Evolutionary conservation across 805 yeast species (phyloP), one percentile per base, ranked within the genome.

Genomic region (Phaffomyces antillensis): DNA sequence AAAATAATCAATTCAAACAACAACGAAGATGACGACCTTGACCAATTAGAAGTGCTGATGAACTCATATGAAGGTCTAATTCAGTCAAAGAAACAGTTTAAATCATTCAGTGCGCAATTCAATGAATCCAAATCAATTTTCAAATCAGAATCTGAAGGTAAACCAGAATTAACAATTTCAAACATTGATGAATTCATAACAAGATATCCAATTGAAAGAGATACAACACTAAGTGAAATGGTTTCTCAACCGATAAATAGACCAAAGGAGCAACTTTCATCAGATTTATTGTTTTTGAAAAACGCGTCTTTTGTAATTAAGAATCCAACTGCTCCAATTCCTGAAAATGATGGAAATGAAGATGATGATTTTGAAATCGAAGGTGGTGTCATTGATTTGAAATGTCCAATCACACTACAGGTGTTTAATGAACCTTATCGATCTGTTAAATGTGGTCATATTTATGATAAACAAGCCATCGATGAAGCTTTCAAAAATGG

Each of bases 341-440:
- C 87, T 0, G 70, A 47, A 2, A 62, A 56, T 12, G 79, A 70
- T 16, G 81, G 75, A 31, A 86, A 81, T 17, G 79, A 70, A 13
- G 81, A 76, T 34, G 86, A 81, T 20, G 91, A 82, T 20, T 39
- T 85, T 30, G 76, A 72, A 36, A 73, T 85, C 7, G 78, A 76
- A 10, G 95, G 93, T 45, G 93, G 93, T 34, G 75, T 65, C 33
- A 66, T 86, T n/a, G 78, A 81, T 39, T 58, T 86, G 46, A 72
- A 68, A 24, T 88, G 90, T 58, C 91, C 91, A 0, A 67, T 85
- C 13, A 76, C 89, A 0, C 56, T 74, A 46, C 66, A 71, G 42
- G 59, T 66, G 37, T 82, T 76, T 59, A 66, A 60, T 20, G 63
- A 63, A 4, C 93, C 95, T 0, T 67, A 76, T 53, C 72, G 66